Evolutionary conservation across 2,329 filamentous ascomycete genomes (phyloP).

Genomic region (Alternaria arborescens): DNA sequence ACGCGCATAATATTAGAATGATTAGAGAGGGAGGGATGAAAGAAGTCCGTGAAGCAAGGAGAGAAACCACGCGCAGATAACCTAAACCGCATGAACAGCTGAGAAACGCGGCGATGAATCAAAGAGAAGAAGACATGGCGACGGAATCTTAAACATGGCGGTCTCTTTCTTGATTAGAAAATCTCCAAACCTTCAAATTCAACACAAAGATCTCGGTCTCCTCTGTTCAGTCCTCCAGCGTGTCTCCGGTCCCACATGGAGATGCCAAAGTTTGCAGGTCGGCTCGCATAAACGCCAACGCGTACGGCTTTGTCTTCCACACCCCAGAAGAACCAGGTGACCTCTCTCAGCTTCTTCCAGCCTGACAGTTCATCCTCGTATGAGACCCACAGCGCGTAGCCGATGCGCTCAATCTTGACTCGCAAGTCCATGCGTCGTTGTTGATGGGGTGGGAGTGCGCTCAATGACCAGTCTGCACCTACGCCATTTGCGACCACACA

Average conservation of each 20-base stretch:
- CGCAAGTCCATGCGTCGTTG: conserved; percentile 59
- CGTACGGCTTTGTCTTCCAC: conserved; percentile 66
- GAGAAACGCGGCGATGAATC: neutral
- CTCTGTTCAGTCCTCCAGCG: conserved; percentile 34
- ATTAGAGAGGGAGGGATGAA: neutral
- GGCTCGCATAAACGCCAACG: conserved; percentile 66
- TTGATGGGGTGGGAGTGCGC: conserved; percentile 56
- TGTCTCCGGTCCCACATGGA: conserved; percentile 46
- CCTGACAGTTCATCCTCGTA: conserved; percentile 56
- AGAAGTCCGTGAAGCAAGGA: neutral
- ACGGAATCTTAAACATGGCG: neutral
- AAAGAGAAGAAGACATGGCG: neutral
- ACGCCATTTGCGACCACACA: conserved; percentile 66
- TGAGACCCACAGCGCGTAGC: conserved; percentile 65
- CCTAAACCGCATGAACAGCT: neutral
- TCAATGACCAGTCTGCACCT: conserved; percentile 66
- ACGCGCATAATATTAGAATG: neutral
- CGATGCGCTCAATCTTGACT: conserved; percentile 66
- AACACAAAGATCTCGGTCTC: conserved; percentile 49
- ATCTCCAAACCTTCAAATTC: conserved; percentile 55
- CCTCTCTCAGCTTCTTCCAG: conserved; percentile 68
- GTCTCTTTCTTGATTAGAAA: conserved; percentile 28
- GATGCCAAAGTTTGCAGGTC: conserved; percentile 60
- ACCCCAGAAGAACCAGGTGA: conserved; percentile 69
- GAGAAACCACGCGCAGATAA: neutral